phyloP scores from a whole-genome alignment of 495 filamentous ascomycete species.

The Talaromyces proteolyticus region DNA sequence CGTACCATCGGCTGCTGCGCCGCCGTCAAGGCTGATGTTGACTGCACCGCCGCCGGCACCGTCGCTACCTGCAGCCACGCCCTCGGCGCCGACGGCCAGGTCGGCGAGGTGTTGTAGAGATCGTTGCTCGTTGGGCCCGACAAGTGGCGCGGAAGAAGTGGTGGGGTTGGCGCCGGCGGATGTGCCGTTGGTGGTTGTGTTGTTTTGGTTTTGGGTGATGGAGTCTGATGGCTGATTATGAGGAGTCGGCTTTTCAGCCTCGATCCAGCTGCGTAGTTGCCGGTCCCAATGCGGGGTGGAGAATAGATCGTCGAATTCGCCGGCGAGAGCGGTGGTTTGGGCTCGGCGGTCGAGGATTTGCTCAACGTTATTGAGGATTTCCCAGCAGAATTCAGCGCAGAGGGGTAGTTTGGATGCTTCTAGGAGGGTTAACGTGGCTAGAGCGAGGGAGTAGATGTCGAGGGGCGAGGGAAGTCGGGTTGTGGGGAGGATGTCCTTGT shows the following conservation, averaged over 20 bases:
- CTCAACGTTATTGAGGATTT: conserved; percentile 36
- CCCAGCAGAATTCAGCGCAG: conserved; percentile 35
- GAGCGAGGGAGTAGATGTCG: conserved; percentile 65
- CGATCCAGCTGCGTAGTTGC: conserved; percentile 42
- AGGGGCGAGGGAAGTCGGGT: conserved; percentile 47
- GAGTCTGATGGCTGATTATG: background rate
- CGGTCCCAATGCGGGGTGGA: conserved; percentile 35
- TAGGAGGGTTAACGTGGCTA: conserved; percentile 62
- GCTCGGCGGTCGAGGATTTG: conserved; percentile 36
- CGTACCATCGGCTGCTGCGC: too few relatives aligned
- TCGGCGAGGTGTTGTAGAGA: conserved; percentile 61
- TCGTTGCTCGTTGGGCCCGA: conserved; percentile 43
- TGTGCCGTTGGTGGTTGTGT: background rate
- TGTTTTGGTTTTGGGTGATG: background rate
- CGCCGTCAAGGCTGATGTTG: background rate
- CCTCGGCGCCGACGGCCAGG: conserved; percentile 47
- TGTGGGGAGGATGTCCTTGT: conserved; percentile 38
- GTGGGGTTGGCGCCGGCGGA: conserved; percentile 35
- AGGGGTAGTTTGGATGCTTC: conserved; percentile 54
- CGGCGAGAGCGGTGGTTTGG: conserved; percentile 15
- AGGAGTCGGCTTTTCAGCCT: conserved; percentile 7
- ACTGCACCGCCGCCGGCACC: background rate
- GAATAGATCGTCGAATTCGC: conserved; percentile 35
- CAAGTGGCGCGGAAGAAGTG: conserved; percentile 26
- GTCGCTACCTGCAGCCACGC: conserved; percentile 15